Evolutionary conservation across 176 grass and related monocot genomes (phyloP).

Genomic region (Avena sativa): DNA sequence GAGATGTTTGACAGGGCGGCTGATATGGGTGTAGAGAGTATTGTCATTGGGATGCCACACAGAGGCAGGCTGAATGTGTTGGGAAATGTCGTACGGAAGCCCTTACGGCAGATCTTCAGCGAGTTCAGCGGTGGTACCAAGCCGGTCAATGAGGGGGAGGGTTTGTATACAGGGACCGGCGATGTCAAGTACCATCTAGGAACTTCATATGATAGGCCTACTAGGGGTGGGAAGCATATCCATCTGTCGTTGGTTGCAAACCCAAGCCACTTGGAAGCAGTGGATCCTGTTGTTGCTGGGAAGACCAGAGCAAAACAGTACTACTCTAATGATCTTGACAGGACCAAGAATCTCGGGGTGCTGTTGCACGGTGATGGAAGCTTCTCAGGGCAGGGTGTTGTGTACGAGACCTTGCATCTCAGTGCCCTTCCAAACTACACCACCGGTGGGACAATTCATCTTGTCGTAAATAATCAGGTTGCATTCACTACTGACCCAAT

Average conservation of each 20-base stretch:
- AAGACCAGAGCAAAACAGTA: conserved; percentile 97
- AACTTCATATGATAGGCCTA: conserved; percentile 94
- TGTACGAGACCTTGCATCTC: conserved; percentile 95
- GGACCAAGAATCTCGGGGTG: conserved; percentile 86
- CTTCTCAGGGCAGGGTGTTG: conserved; percentile 96
- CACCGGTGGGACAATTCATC: conserved; percentile 90
- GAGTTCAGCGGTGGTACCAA: conserved; percentile 96
- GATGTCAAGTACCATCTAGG: conserved; percentile 98
- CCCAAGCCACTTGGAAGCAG: conserved; percentile 96
- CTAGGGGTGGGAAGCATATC: conserved; percentile 84
- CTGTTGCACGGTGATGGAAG: conserved; percentile 97
- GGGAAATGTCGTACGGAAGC: conserved; percentile 93
- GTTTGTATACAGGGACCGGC: conserved; percentile 92
- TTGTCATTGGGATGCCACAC: conserved; percentile 98
- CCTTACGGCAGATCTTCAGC: conserved; percentile 90
- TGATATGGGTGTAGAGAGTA: conserved; percentile 81
- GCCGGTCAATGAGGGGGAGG: conserved; percentile 79
- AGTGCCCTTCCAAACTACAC: conserved; percentile 95
- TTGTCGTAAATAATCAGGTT: conserved; percentile 82
- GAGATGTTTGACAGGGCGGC: conserved; percentile 97
- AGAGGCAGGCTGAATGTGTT: conserved; percentile 94
- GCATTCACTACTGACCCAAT: conserved; percentile 78
- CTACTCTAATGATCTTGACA: conserved; percentile 90
- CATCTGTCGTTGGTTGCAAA: conserved; percentile 96
- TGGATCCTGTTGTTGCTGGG: conserved; percentile 88